These are phyloP conservation scores for Chenopodium berlandieri DNA, from an alignment of 148 eudicot species.

Conservation along the genomic window DNA sequence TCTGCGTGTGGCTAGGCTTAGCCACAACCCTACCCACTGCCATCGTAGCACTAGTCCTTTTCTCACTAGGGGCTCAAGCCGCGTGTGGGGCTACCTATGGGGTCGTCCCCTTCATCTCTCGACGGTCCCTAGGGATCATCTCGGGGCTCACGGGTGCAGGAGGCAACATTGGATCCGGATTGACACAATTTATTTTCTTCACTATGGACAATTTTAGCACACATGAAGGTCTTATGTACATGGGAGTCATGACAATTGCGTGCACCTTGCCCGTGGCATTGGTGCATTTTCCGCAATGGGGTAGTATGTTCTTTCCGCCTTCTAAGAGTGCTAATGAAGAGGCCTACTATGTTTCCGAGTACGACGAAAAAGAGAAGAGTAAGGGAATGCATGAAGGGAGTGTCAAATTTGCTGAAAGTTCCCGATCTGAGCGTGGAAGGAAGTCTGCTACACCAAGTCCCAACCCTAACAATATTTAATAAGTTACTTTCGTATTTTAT, in stretches of 20 bases:
- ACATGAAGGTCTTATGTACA: conserved; percentile 32
- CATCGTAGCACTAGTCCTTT: conserved; percentile 35
- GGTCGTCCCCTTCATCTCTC: conserved; percentile 55
- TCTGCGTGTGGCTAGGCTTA: conserved; percentile 57
- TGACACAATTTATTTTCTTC: conserved; percentile 54
- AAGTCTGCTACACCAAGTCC: conserved; percentile 10
- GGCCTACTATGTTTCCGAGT: conserved; percentile 43
- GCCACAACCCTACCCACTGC: conserved; percentile 37
- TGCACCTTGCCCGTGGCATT: conserved; percentile 47
- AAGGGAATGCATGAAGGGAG: conserved; percentile 55
- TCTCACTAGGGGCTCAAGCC: conserved; percentile 52
- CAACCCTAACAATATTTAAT: conserved; percentile 4
- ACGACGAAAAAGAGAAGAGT: conserved; percentile 38
- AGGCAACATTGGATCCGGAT: conserved; percentile 48
- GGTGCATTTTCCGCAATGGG: conserved; percentile 65
- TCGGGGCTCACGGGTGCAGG: conserved; percentile 57
- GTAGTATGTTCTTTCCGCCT: conserved; percentile 46
- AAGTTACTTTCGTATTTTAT: neutral
- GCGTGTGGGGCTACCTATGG: conserved; percentile 61
- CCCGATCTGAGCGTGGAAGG: conserved; percentile 40
- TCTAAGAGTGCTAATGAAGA: conserved; percentile 33
- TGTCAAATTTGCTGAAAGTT: conserved; percentile 45
- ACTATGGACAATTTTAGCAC: conserved; percentile 18
- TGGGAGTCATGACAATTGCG: conserved; percentile 47
- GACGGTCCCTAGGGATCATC: conserved; percentile 46